Conservation (phyloP, 2,329 filamentous ascomycete genomes). For the Trichoderma oligosporum region DNA sequence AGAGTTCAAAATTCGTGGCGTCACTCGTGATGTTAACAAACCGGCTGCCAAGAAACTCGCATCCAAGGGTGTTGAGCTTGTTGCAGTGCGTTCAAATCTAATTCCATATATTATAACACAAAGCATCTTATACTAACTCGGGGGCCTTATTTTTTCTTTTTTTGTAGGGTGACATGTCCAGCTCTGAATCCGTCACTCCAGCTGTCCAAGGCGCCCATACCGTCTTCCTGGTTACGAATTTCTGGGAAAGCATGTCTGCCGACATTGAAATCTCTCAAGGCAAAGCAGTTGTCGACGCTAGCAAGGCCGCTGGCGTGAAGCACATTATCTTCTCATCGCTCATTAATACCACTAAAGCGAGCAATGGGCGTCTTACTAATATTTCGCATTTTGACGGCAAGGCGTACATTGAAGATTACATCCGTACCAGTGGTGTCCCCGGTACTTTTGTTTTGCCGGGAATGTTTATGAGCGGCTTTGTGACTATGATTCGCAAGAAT, state of each 20-base stretch:
- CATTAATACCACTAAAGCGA: constrained; percentile 36
- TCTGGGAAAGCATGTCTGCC: constrained; percentile 34
- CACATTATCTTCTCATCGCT: constrained; percentile 48
- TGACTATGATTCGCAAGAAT: constrained; percentile 28
- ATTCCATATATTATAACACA: too few relatives aligned
- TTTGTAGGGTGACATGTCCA: constrained; percentile 40
- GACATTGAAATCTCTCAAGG: constrained; percentile 41
- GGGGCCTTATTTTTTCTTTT: too few relatives aligned
- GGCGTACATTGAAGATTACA: constrained; percentile 54
- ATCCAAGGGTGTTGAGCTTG: constrained; percentile 42
- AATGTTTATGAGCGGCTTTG: constrained; percentile 52
- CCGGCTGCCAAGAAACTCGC: constrained; percentile 38
- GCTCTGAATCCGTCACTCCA: constrained; percentile 32
- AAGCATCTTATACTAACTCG: not conserved
- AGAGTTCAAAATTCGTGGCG: constrained; percentile 43
- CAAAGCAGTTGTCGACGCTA: constrained; percentile 45
- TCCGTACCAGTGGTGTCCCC: constrained; percentile 46
- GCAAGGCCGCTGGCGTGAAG: constrained; percentile 41
- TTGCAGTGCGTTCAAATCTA: constrained; percentile 29
- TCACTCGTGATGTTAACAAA: constrained; percentile 45
- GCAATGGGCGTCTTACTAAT: constrained; percentile 36
- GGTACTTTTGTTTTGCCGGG: constrained; percentile 51
- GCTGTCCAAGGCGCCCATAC: constrained; percentile 43
- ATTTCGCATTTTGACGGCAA: constrained; percentile 55
- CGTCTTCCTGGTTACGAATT: constrained; percentile 42